A percentile compares a stretch with the other conserved stretches of the same genome.
Evolutionary conservation across 371 early-diverging fungal species (phyloP).

Genomic region (Circinella minor): DNA sequence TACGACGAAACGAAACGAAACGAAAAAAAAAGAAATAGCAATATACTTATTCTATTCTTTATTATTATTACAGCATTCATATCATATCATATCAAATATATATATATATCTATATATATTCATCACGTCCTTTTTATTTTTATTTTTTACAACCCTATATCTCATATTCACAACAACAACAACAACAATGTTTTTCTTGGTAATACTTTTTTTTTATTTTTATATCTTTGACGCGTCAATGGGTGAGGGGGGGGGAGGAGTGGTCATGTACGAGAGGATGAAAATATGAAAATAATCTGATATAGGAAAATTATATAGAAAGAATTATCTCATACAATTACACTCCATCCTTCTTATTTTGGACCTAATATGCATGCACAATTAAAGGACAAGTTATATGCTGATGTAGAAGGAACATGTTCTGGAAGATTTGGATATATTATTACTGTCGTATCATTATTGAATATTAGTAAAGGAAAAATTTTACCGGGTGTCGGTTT

Average conservation of each 20-base stretch:
- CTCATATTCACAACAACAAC: not conserved
- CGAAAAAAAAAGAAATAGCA: too few relatives aligned
- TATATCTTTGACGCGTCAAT: too few relatives aligned
- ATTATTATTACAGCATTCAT: too few relatives aligned
- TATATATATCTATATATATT: too few relatives aligned
- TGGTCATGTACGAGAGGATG: too few relatives aligned
- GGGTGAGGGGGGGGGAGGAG: too few relatives aligned
- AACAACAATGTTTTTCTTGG: constrained; percentile 6
- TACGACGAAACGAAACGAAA: too few relatives aligned
- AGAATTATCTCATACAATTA: constrained; percentile 87
- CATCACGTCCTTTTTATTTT: not conserved
- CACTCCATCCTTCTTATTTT: constrained; percentile 91
- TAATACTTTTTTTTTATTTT: not conserved
- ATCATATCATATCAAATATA: too few relatives aligned
- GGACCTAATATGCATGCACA: constrained; percentile 84
- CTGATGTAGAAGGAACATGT: constrained; percentile 96
- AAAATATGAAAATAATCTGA: too few relatives aligned
- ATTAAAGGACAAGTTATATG: constrained; percentile 80
- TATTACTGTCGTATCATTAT: constrained; percentile 84
- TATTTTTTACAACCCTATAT: too few relatives aligned
- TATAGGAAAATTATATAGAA: constrained; percentile 51
- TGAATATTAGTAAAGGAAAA: constrained; percentile 82
- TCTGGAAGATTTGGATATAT: constrained; percentile 94
- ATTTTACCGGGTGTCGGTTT: constrained; percentile 87
- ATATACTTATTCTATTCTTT: too few relatives aligned